Percentiles rank a stretch among this genome's conserved stretches.
Conservation (phyloP, 2,329 filamentous ascomycete species). For the Eutypella sp. region DNA sequence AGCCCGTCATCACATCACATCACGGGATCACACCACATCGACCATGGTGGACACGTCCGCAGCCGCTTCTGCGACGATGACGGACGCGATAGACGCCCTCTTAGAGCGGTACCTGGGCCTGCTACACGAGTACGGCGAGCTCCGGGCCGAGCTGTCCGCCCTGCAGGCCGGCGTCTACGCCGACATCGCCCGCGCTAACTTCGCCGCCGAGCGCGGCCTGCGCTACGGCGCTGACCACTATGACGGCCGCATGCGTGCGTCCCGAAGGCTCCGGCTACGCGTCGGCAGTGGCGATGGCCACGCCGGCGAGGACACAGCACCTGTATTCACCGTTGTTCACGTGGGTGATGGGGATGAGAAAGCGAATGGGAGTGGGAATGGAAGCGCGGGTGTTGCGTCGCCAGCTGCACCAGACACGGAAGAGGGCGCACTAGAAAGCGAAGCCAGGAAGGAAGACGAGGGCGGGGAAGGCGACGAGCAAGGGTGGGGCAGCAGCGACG, state of each 20-base stretch:
- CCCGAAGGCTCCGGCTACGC: constrained; percentile 24
- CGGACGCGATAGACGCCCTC: constrained; percentile 52
- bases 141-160: constrained; percentile 48
- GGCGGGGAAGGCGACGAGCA: neutral
- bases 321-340: constrained; percentile 17
- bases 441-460: constrained; percentile 10
- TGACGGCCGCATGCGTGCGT: constrained; percentile 67
- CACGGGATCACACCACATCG: too few relatives aligned
- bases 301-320: constrained; percentile 4
- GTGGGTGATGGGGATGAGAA: constrained; percentile 5
- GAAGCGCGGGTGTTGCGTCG: neutral
- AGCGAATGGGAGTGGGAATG: neutral
- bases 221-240: constrained; percentile 67
- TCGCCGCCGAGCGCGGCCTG: constrained; percentile 56
- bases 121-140: constrained; percentile 61
- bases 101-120: constrained; percentile 61
- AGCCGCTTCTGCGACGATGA: too few relatives aligned
- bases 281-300: constrained; percentile 28
- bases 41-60: too few relatives aligned
- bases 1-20: too few relatives aligned
- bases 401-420: neutral
- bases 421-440: constrained; percentile 2
- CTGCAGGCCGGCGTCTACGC: constrained; percentile 54
- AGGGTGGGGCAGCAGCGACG: constrained; percentile 2
- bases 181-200: constrained; percentile 69